phyloP scores from a whole-genome alignment of 2,329 filamentous ascomycete species.

The Phialophora tarda region DNA sequence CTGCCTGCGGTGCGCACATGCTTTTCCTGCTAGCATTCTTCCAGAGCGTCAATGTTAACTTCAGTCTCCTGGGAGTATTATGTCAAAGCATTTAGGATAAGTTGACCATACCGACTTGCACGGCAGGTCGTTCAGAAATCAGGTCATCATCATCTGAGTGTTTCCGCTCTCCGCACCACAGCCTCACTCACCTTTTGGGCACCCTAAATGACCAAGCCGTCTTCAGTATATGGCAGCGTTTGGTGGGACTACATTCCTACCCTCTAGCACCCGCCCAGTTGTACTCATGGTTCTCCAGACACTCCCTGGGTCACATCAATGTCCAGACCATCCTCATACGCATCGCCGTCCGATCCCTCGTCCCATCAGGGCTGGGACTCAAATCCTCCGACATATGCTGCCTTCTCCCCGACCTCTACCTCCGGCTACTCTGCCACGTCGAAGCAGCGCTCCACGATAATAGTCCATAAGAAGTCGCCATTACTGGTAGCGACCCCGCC shows the following conservation, averaged over 20 bases:
- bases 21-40: slow-evolving; percentile 6
- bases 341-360: slow-evolving; percentile 48
- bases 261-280: slow-evolving; percentile 8
- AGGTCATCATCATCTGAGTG: slow-evolving; percentile 14
- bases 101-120: background rate
- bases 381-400: slow-evolving; percentile 76
- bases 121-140: background rate
- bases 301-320: slow-evolving; percentile 62
- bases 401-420: slow-evolving; percentile 85
- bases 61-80: background rate
- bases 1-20: slow-evolving; percentile 22
- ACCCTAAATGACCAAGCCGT: slow-evolving; percentile 30
- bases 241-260: slow-evolving; percentile 38
- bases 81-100: background rate
- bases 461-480: slow-evolving; percentile 96
- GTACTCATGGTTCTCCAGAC: slow-evolving; percentile 44
- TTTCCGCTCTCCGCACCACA: slow-evolving; percentile 18
- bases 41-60: background rate
- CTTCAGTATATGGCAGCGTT: slow-evolving; percentile 58
- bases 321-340: slow-evolving; percentile 50
- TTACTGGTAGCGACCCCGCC: slow-evolving; percentile 91
- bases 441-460: slow-evolving; percentile 84
- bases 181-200: slow-evolving; percentile 15
- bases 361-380: slow-evolving; percentile 49
- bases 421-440: slow-evolving; percentile 70